Conservation (phyloP, 192 early-diverging fungal genomes). For the Obelidium mucronatum region DNA sequence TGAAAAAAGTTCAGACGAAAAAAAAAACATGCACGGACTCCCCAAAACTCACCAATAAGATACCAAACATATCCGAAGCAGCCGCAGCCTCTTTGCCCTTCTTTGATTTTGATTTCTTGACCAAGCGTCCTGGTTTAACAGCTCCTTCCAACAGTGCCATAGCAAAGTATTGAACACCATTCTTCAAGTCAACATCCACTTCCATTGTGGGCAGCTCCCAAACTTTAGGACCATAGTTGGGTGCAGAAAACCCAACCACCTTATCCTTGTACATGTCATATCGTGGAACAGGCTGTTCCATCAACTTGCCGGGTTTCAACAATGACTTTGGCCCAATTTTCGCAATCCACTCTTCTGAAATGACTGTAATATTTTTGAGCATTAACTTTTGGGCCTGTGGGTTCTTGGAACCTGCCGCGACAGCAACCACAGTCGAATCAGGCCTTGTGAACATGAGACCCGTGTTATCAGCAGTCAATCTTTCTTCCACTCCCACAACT, state of each 20-base stretch:
- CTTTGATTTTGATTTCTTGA: slow-evolving; percentile 18
- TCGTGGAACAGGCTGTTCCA: slow-evolving; percentile 77
- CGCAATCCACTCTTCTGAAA: slow-evolving; percentile 84
- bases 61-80: slow-evolving; percentile 29
- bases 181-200: slow-evolving; percentile 40
- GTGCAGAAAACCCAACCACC: slow-evolving; percentile 48
- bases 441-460: slow-evolving; percentile 74
- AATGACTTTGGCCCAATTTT: slow-evolving; percentile 75
- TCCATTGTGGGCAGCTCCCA: slow-evolving; percentile 61
- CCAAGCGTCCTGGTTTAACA: slow-evolving; percentile 32
- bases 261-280: slow-evolving; percentile 57
- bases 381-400: slow-evolving; percentile 59
- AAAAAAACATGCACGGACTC: neutral
- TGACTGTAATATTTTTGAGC: slow-evolving; percentile 78
- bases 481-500: slow-evolving; percentile 56
- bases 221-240: slow-evolving; percentile 59
- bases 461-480: slow-evolving; percentile 59
- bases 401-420: slow-evolving; percentile 64
- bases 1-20: too few species aligned
- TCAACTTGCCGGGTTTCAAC: slow-evolving; percentile 74
- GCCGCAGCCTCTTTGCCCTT: slow-evolving; percentile 14
- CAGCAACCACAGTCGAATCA: slow-evolving; percentile 22
- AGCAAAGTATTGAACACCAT: slow-evolving; percentile 52
- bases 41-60: slow-evolving; percentile 20
- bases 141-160: slow-evolving; percentile 58